Conservation (phyloP, 1,284 basidiomycete genomes). For the Entoloma clypeatum region DNA sequence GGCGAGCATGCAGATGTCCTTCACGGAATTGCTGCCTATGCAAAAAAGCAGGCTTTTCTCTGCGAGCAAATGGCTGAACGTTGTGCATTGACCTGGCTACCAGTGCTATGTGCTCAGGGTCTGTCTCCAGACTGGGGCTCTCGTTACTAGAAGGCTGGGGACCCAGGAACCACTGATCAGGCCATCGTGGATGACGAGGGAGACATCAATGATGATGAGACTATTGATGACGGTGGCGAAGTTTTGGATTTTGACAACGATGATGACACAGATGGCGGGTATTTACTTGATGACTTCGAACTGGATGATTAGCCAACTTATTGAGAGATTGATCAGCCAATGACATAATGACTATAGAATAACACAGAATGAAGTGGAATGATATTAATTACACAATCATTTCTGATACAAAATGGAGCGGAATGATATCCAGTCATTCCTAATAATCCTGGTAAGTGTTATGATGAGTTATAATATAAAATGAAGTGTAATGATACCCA, state of each 20-base stretch:
- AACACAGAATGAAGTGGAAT: too few relatives aligned
- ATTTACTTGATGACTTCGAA: constrained; percentile 1
- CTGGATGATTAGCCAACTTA: neutral
- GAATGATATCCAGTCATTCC: too few relatives aligned
- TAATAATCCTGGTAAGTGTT: too few relatives aligned
- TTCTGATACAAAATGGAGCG: too few relatives aligned
- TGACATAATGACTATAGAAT: neutral
- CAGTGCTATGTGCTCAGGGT: constrained; percentile 1
- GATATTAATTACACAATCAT: too few relatives aligned
- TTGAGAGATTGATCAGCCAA: constrained; percentile 1
- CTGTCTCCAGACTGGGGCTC: too few relatives aligned
- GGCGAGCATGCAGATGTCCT: neutral
- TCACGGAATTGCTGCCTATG: constrained; percentile 14
- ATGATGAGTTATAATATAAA: too few relatives aligned
- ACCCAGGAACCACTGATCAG: neutral
- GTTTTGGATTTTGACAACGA: constrained; percentile 1
- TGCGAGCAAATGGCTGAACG: neutral
- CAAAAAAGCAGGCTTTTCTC: constrained; percentile 12
- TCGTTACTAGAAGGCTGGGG: neutral
- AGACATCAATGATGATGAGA: neutral
- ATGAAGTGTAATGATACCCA: too few relatives aligned
- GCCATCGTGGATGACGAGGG: neutral
- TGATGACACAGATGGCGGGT: neutral
- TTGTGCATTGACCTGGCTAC: constrained; percentile 4
- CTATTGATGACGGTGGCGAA: neutral